Evolutionary conservation across 768 basidiomycete species (phyloP), one percentile per base, ranked within the genome.

Genomic region (Megacollybia marginata): DNA sequence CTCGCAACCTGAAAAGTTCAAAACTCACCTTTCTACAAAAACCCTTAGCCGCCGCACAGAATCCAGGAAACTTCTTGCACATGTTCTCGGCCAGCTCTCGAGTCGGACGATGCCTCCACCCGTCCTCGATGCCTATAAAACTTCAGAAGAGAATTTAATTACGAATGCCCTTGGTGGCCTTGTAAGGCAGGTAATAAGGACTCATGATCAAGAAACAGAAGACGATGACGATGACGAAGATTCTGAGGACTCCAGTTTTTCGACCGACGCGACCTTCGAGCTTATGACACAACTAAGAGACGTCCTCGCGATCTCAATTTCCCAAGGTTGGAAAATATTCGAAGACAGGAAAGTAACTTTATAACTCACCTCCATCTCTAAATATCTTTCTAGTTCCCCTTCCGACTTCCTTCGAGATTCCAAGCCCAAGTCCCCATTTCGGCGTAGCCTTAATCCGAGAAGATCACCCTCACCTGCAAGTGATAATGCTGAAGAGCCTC

Each of bases 21-120:
- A 49, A 58, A 59, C 52, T 42, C 13, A 46, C 55, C 13, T 23
- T 52, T 55, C 44, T 44, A 63, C 53, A 64, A 68, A 63, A 7
- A 49, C 56, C 28, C 64, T 61, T 48, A 74, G 73, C 54, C 74
- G 74, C 28, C 69, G 69, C 33, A 74, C 77, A 48, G 88, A 88
- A 62, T 79, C 82, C 9, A 76, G 80, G 45, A 89, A 89, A 60
- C 69, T 88, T 19, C 69, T 90, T 4, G 73, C 77, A 0, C 80
- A 85, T 59, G 68, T 88, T 28, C 67, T 91, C 13, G 69, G 70
- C 16, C 79, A 83, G 55, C 71, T 92, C n/a, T 74, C 78, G 44
- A 67, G 65, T 46, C 73, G 88, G 49, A 67, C 65, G 4, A 69
- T 71, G 52, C 80, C 83, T 31, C 78, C 80, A 2, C 60, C 78